A percentile compares a stretch with the other conserved stretches of the same genome.
Evolutionary conservation across 169 alveolate genomes (phyloP).

Genomic region (Perkinsus olseni): DNA sequence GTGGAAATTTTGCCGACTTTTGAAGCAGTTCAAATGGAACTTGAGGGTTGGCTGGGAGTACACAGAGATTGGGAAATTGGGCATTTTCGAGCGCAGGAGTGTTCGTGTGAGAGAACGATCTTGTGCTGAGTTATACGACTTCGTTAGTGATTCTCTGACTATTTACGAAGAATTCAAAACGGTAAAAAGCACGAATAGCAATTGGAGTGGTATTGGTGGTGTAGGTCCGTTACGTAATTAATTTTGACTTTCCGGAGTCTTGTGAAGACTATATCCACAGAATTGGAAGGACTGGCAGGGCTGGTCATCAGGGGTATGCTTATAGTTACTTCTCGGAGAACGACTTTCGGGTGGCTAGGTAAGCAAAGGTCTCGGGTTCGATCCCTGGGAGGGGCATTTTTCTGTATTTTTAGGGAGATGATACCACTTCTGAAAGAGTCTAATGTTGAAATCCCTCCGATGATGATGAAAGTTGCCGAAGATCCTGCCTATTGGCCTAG

Average conservation of each 20-base stretch:
- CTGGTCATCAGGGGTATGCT: conserved; percentile 78
- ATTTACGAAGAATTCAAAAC: too few species aligned
- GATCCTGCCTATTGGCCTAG: neutral
- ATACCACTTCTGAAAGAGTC: neutral
- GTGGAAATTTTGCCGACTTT: too few species aligned
- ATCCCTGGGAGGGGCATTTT: neutral
- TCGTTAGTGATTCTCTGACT: too few species aligned
- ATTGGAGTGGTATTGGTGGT: too few species aligned
- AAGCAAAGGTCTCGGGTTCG: neutral
- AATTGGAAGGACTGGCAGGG: conserved; percentile 87
- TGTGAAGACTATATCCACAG: conserved; percentile 86
- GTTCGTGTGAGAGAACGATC: too few species aligned
- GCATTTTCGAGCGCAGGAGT: too few species aligned
- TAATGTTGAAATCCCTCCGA: neutral
- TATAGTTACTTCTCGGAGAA: conserved; percentile 64
- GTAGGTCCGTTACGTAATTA: conserved; percentile 46
- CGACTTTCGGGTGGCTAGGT: conserved; percentile 20
- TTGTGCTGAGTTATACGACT: too few species aligned
- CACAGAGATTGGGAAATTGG: too few species aligned
- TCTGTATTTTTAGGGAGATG: neutral
- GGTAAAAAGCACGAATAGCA: too few species aligned
- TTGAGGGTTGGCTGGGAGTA: too few species aligned
- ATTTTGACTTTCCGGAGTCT: conserved; percentile 80
- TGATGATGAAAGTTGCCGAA: neutral
- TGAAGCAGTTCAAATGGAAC: too few species aligned